Conservation (phyloP, 306 rosid species). For the Betula pendula region DNA sequence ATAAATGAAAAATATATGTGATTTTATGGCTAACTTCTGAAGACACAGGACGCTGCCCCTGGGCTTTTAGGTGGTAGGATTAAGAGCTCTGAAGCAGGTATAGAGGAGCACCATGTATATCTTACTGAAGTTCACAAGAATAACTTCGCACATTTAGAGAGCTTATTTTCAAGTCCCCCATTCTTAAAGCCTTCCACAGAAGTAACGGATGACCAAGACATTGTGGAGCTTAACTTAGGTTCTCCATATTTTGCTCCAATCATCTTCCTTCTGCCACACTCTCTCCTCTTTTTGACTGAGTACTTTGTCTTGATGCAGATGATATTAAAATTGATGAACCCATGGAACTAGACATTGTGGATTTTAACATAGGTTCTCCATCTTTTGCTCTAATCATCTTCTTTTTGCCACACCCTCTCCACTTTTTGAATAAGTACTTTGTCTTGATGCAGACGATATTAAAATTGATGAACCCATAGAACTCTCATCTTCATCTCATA, state of each 20-base stretch:
- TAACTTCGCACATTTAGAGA: conserved; percentile 46
- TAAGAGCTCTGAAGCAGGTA: conserved; percentile 44
- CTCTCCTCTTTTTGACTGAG: conserved; percentile 23
- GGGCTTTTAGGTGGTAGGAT: conserved; percentile 45
- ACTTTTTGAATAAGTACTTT: conserved; percentile 25
- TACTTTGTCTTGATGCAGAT: conserved; percentile 51
- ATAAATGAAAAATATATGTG: conserved; percentile 9
- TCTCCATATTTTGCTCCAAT: conserved; percentile 23
- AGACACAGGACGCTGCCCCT: conserved; percentile 43
- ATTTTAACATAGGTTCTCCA: conserved; percentile 63
- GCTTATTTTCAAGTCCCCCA: conserved; percentile 76
- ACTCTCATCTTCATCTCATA: conserved; percentile 36
- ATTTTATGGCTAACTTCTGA: conserved; percentile 33
- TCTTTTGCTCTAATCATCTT: conserved; percentile 26
- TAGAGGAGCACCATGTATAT: conserved; percentile 32
- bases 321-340: conserved; percentile 66
- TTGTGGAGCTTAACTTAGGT: conserved; percentile 67
- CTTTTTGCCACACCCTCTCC: not conserved
- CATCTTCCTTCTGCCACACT: conserved; percentile 18
- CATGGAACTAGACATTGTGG: conserved; percentile 30
- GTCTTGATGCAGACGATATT: conserved; percentile 63
- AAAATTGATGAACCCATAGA: conserved; percentile 54
- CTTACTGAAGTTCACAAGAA: conserved; percentile 29
- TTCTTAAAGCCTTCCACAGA: conserved; percentile 65
- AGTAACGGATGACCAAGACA: conserved; percentile 38